phyloP scores from a whole-genome alignment of 1,284 basidiomycete species.

The Pterulicium gracile region DNA sequence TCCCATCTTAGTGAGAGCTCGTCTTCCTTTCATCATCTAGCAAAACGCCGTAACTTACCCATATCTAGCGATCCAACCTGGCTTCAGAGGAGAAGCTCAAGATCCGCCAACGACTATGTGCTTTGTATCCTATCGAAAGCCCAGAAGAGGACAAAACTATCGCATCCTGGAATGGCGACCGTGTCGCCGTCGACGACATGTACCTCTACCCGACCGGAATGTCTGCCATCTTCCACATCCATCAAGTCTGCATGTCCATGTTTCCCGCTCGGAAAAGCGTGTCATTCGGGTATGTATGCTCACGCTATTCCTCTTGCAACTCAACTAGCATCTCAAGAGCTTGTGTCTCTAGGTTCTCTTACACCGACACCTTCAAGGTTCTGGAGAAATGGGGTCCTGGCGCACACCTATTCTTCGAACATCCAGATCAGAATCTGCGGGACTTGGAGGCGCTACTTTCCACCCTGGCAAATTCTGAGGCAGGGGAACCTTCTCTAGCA shows the following conservation, averaged over 20 bases:
- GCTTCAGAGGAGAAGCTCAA: background rate
- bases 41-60: constrained; percentile 37
- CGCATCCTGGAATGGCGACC: constrained; percentile 66
- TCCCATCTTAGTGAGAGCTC: constrained; percentile 20
- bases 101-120: background rate
- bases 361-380: constrained; percentile 95
- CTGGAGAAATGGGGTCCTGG: constrained; percentile 97
- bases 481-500: constrained; percentile 39
- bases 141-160: constrained; percentile 80
- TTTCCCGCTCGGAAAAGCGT: constrained; percentile 68
- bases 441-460: constrained; percentile 57
- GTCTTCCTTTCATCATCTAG: constrained; percentile 40
- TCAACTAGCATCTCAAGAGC: constrained; percentile 1
- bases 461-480: constrained; percentile 9
- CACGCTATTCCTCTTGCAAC: constrained; percentile 1
- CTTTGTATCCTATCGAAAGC: constrained; percentile 46
- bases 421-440: constrained; percentile 68
- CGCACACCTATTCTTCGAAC: constrained; percentile 83
- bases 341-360: constrained; percentile 78
- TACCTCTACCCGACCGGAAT: constrained; percentile 86
- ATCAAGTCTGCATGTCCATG: constrained; percentile 55
- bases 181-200: constrained; percentile 68
- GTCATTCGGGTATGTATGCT: constrained; percentile 74
- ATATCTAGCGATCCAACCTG: too few species aligned
- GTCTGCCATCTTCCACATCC: constrained; percentile 88